These are phyloP conservation scores for Taphrina communis DNA, from an alignment of 1,139 yeast genomes.

Conservation along the genomic window DNA sequence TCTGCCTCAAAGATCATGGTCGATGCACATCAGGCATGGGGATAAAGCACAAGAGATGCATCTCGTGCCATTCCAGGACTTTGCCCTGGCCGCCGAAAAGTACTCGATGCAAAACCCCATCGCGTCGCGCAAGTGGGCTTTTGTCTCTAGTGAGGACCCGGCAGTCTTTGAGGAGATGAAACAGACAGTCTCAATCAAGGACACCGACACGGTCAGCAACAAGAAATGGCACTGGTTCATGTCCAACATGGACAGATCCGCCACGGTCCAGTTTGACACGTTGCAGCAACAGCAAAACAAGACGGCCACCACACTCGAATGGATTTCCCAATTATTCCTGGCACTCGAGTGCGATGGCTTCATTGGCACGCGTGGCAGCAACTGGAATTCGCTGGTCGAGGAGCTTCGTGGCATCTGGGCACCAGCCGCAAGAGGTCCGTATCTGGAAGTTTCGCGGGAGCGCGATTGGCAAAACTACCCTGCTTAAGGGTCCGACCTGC, in stretches of 20 bases:
- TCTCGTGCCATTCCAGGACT: slow-evolving; percentile 7
- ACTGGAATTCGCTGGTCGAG: neutral
- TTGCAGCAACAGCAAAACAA: neutral
- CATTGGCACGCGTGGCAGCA: slow-evolving; percentile 4
- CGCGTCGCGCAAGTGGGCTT: neutral
- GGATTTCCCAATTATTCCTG: slow-evolving; percentile 1
- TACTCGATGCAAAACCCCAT: neutral
- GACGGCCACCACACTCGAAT: slow-evolving; percentile 4
- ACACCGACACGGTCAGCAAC: slow-evolving; percentile 5
- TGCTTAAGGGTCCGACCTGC: neutral
- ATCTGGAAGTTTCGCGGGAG: neutral
- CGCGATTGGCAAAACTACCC: neutral
- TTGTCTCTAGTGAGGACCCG: slow-evolving; percentile 2
- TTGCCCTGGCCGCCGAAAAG: neutral
- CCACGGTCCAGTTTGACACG: neutral
- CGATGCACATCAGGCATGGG: slow-evolving; percentile 16
- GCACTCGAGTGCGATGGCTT: neutral
- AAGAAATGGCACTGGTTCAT: slow-evolving; percentile 7
- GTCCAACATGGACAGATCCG: neutral
- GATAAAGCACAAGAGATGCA: slow-evolving; percentile 6
- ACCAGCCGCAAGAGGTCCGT: neutral
- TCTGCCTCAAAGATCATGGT: slow-evolving; percentile 6
- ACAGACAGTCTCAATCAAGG: neutral
- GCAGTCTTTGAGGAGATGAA: slow-evolving; percentile 7
- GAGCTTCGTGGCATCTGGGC: slow-evolving; percentile 7